Base-by-base conservation (phyloP, 306 rosid genomes). In the Trichosanthes cucumerina region DNA sequence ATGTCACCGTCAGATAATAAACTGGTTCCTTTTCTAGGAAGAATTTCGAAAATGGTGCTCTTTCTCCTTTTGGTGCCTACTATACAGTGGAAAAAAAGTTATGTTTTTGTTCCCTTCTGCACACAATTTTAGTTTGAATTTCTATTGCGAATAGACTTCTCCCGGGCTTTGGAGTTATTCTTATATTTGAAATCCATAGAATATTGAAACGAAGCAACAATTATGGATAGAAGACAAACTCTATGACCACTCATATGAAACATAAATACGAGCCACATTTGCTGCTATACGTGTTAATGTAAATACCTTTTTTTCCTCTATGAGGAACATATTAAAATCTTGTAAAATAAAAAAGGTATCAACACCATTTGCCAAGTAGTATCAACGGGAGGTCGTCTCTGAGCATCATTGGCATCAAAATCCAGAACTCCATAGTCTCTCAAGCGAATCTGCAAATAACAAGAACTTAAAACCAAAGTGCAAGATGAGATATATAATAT, bases 301-400 rank as follows among this genome's bases (percentile, higher is more conserved):
- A 19, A 66, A 18, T 6, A 47, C 53, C 14, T 39, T 14, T 13
- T n/a, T 47, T 47, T 47, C 4, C 18, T 47, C 18, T 6, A 63
- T 33, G 44, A 63, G 23, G 6, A 46, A 46, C 43, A 59, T 46
- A 5, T 65, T 23, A 60, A 63, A 5, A 80, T 21, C 57, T 57
- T 10, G 63, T 36, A 23, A 38, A 38, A 47, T 58, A 11, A 44
- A 59, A 47, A 76, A 73, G 36, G 10, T 26, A 66, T 36, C 28
- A 81, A 71, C 79, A 95, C 99, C 99, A 92, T 97, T 87, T 95
- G 99, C 99, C 99, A 95, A 33, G 97, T 89, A 72, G 99, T 95
- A 89, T 95, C 97, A 84, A 92, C 86, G 64, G 99, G 99, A 88
- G 99, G 99, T 78, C 91, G 99, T 79, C 99, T 88, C 65, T 93